These are phyloP conservation scores for Sextonia rubra DNA, from an alignment of 164 flowering plant species.

Conservation along the genomic window DNA sequence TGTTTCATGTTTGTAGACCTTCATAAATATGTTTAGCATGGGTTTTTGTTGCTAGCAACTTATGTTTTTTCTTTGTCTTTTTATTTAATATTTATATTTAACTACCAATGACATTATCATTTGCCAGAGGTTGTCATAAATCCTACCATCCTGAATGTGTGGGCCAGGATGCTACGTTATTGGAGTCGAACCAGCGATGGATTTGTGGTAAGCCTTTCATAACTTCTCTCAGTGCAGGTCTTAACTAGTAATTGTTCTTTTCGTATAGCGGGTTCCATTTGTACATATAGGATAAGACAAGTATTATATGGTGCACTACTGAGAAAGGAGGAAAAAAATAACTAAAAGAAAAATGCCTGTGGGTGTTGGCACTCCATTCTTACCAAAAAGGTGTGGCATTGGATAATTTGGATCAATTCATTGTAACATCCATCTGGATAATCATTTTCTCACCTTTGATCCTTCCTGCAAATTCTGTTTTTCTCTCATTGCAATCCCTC, in stretches of 20 bases:
- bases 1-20: neutral
- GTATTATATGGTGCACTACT: too few species aligned
- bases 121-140: constrained; percentile 55
- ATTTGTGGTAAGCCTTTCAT: constrained; percentile 49
- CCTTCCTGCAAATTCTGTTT: neutral
- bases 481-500: neutral
- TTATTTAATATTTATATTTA: neutral
- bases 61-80: neutral
- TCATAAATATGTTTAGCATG: neutral
- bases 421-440: neutral
- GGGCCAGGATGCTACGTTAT: constrained; percentile 37
- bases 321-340: too few species aligned
- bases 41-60: neutral
- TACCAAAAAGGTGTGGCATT: neutral
- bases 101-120: neutral
- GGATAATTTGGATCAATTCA: neutral
- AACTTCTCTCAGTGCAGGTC: neutral
- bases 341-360: neutral
- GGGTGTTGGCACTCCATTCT: neutral
- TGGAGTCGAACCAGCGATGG: constrained; percentile 38
- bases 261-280: neutral
- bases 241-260: neutral
- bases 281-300: too few species aligned
- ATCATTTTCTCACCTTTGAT: neutral
- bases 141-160: constrained; percentile 67